Evolutionary conservation across 805 yeast genomes (phyloP), one percentile per base, ranked within the genome.

Genomic region (Teunomyces atbi): DNA sequence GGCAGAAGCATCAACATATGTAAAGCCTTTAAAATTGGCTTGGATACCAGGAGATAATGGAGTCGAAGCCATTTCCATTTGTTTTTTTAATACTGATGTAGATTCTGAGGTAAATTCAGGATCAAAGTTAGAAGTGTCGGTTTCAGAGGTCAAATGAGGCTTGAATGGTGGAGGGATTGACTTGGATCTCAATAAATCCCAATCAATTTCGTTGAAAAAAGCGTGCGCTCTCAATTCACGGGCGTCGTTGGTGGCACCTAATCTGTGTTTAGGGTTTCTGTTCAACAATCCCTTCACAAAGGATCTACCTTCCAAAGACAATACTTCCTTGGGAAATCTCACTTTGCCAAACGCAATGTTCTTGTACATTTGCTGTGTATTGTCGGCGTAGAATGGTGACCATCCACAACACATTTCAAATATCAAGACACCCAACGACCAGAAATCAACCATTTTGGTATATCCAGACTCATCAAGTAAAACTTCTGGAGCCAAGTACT

Each of bases 341-440:
- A 94, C 98, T 66, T 92, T 94, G 52, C 99, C 99, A 69, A 90
- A 94, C 4, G 98, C 99, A 72, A 94, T 94, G 69, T 94, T 94
- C 72, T 92, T 94, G 71, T 94, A 94, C 99, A 94, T 94, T 68
- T 94, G 97, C 72, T 94, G 98, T 42, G 96, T 90, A 66, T 89
- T 92, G 52, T 92, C 97, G 21, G 98, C 99, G 61, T 89, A 94
- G 66, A 94, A 94, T 45, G 99, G 99, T 4, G 96, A 87, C 99
- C 98, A 94, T 43, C 99, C 99, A 71, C 98, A 94, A 68, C 98
- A 91, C 99, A 94, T 94, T 71, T 94, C 99, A 68, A 94, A 94
- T 39, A 94, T 90, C 48, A 94, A 74, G 20, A 94, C 99, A 49
- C 99, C 99, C 48, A 94, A 73, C 2, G 98, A 91, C 99, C 99